phyloP scores from a whole-genome alignment of 73 alveolate genomes.

The Paramecium sexaurelia region DNA sequence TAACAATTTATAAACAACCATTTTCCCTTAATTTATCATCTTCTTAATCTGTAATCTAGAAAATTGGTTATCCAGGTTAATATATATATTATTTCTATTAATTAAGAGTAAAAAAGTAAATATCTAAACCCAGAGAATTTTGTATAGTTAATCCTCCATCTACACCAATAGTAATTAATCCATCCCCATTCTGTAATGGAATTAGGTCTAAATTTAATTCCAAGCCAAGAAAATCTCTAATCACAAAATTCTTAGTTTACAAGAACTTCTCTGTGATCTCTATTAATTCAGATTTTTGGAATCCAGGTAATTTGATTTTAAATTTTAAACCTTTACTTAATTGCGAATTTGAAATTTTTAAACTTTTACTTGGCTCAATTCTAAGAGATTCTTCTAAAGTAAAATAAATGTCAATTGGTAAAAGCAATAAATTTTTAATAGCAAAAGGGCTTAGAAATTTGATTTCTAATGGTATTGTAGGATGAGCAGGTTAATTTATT shows the following conservation, averaged over 20 bases:
- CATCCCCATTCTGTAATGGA: not conserved
- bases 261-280: not conserved
- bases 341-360: not conserved
- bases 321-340: not conserved
- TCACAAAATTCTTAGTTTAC: not conserved
- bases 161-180: not conserved
- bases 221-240: constrained; percentile 31
- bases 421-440: not conserved
- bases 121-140: constrained; percentile 5
- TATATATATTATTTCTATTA: not conserved
- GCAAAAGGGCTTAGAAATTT: constrained; percentile 30
- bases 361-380: not conserved
- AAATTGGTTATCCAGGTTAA: constrained; percentile 44
- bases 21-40: constrained; percentile 31
- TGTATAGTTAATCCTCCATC: constrained; percentile 41
- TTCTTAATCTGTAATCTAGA: not conserved
- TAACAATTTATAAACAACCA: constrained; percentile 31
- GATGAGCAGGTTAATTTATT: not conserved
- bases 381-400: not conserved
- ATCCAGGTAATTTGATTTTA: constrained; percentile 35
- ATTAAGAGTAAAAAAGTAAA: not conserved
- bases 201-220: not conserved
- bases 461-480: not conserved
- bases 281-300: not conserved
- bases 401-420: not conserved